A percentile compares a stretch with the other conserved stretches of the same genome.
Conservation (phyloP, 139 green algal genomes). For the Micractinium conductrix region DNA sequence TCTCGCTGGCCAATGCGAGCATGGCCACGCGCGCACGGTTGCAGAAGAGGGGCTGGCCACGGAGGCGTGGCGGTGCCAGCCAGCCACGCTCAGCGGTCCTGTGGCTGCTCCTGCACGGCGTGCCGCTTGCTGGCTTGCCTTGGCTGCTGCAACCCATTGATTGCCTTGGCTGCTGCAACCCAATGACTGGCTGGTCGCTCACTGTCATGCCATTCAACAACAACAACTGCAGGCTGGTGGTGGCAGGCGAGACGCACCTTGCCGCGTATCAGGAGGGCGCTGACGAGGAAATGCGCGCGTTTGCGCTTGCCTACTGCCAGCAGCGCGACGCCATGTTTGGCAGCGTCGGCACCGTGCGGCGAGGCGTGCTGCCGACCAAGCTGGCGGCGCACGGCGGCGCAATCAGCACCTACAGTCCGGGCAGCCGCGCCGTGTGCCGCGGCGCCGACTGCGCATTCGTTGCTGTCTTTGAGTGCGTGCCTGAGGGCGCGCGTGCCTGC, state of each 20-base stretch:
- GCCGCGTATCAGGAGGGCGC: not conserved
- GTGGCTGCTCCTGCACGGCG: too few relatives aligned
- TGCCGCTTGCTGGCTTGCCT: too few relatives aligned
- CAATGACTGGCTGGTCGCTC: too few relatives aligned
- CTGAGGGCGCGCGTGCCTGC: not conserved
- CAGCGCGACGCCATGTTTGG: constrained; percentile 2
- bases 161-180: too few relatives aligned
- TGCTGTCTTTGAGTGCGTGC: constrained; percentile 18
- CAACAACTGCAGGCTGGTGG: constrained; percentile 17
- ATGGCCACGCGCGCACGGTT: too few relatives aligned
- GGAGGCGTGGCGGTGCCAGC: too few relatives aligned
- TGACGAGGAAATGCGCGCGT: not conserved
- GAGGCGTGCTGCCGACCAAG: not conserved
- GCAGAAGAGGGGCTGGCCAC: too few relatives aligned
- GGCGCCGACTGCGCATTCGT: constrained; percentile 6
- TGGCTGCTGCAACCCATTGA: too few relatives aligned
- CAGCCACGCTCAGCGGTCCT: too few relatives aligned
- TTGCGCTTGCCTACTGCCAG: constrained; percentile 15
- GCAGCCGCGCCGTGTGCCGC: not conserved
- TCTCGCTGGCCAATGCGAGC: too few relatives aligned
- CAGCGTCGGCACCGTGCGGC: not conserved
- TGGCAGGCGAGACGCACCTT: not conserved
- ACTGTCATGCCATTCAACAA: too few relatives aligned
- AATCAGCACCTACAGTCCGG: not conserved
- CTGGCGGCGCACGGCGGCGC: not conserved